These are phyloP conservation scores for Climacium dendroides DNA, from an alignment of 225 moss, liverwort and hornwort genomes.

Conservation along the genomic window DNA sequence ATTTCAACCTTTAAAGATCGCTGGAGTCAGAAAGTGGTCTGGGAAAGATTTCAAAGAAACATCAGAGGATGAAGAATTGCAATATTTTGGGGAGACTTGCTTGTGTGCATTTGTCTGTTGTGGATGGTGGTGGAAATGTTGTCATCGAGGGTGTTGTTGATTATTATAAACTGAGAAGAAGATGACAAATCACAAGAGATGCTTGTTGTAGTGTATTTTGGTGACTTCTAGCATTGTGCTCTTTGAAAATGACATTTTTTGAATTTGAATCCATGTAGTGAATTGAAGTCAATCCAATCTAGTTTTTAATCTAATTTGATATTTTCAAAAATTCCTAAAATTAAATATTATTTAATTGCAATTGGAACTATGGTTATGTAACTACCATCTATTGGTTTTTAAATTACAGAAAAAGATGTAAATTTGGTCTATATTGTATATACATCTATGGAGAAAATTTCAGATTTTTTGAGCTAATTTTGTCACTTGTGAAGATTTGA, in stretches of 20 bases:
- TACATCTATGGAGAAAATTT: background rate
- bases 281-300: background rate
- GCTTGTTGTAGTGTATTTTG: background rate
- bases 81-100: background rate
- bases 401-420: background rate
- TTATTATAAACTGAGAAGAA: no score
- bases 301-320: background rate
- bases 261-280: background rate
- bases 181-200: background rate
- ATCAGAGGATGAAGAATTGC: background rate
- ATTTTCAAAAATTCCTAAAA: background rate
- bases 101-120: background rate
- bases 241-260: background rate
- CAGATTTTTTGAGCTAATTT: background rate
- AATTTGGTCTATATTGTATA: background rate
- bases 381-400: rapidly evolving
- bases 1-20: background rate
- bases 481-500: no score
- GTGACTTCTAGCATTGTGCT: no score
- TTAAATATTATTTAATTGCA: background rate
- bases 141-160: background rate
- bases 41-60: no score
- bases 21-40: background rate
- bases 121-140: background rate
- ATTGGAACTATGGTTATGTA: background rate